These are phyloP conservation scores for Radiomyces spectabilis DNA, from an alignment of 192 early-diverging fungal genomes.

Conservation along the genomic window DNA sequence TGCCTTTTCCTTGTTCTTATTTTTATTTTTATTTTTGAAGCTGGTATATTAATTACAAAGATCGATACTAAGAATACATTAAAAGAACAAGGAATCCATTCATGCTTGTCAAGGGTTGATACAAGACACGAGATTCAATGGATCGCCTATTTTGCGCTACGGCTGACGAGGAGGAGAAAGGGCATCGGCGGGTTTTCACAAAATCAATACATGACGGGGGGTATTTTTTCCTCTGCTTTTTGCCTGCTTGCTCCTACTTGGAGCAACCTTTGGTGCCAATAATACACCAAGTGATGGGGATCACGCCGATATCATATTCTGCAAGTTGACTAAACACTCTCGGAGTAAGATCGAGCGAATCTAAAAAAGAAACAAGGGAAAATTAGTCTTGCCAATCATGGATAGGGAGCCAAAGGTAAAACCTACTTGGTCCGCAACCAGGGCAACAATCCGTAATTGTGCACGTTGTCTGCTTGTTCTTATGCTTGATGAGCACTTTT, in stretches of 20 bases:
- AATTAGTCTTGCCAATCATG: neutral
- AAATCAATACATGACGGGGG: too few relatives aligned
- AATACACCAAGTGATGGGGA: conserved; percentile 28
- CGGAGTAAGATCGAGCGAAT: conserved; percentile 32
- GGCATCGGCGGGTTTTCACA: too few relatives aligned
- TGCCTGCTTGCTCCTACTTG: neutral
- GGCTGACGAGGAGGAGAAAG: too few relatives aligned
- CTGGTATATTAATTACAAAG: too few relatives aligned
- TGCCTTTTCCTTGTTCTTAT: too few relatives aligned
- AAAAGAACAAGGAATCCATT: too few relatives aligned
- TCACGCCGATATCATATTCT: conserved; percentile 18
- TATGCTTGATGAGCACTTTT: conserved; percentile 18
- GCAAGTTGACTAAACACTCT: conserved; percentile 31
- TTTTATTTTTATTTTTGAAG: too few relatives aligned
- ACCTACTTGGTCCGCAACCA: conserved; percentile 22
- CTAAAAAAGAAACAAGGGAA: conserved; percentile 2
- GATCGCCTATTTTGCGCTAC: too few relatives aligned
- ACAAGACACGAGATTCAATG: too few relatives aligned
- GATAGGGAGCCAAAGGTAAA: neutral
- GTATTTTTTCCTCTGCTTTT: too few relatives aligned
- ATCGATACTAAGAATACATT: too few relatives aligned
- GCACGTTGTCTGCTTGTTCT: conserved; percentile 23
- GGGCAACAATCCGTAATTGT: conserved; percentile 42
- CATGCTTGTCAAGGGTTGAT: too few relatives aligned
- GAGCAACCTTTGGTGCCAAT: neutral